phyloP scores from a whole-genome alignment of 2,329 filamentous ascomycete genomes.

The Sporothrix brasiliensis region DNA sequence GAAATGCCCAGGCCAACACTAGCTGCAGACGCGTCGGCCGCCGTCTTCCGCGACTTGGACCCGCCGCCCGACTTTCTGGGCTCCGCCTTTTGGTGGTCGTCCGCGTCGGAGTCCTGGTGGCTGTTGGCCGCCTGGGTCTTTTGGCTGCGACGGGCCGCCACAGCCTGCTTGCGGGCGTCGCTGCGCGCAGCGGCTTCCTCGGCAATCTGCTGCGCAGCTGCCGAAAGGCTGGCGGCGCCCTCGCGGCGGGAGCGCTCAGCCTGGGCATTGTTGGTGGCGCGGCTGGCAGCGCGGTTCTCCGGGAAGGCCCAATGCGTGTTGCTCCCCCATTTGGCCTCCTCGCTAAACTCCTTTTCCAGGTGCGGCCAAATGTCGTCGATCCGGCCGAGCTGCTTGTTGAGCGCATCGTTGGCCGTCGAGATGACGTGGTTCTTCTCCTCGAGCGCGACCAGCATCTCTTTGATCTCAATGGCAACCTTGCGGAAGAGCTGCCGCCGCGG shows the following conservation, averaged over 20 bases:
- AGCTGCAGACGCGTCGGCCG: conserved; percentile 31
- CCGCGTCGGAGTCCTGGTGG: conserved; percentile 72
- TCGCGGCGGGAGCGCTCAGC: conserved; percentile 78
- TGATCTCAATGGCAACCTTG: conserved; percentile 74
- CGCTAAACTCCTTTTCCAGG: conserved; percentile 86
- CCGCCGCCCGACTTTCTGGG: conserved; percentile 65
- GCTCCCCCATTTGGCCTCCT: conserved; percentile 92
- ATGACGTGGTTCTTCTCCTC: conserved; percentile 99
- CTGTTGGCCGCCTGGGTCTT: conserved; percentile 40
- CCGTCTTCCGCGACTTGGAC: conserved; percentile 63
- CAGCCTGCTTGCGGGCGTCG: conserved; percentile 80
- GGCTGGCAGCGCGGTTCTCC: conserved; percentile 68
- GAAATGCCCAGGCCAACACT: conserved; percentile 67
- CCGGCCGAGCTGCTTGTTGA: conserved; percentile 80
- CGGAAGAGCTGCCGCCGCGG: conserved; percentile 74
- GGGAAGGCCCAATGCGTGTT: conserved; percentile 94
- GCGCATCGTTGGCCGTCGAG: conserved; percentile 84
- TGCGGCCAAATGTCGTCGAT: conserved; percentile 86
- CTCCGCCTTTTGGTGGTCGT: conserved; percentile 63
- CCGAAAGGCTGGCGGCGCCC: conserved; percentile 74
- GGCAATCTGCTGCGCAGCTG: conserved; percentile 74
- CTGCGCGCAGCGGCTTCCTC: conserved; percentile 83
- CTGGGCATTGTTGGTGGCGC: conserved; percentile 60
- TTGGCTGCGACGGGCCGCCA: conserved; percentile 75
- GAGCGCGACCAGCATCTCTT: conserved; percentile 83